Conservation (phyloP, 176 grass and related monocot genomes). For the Oryza longistaminata region DNA sequence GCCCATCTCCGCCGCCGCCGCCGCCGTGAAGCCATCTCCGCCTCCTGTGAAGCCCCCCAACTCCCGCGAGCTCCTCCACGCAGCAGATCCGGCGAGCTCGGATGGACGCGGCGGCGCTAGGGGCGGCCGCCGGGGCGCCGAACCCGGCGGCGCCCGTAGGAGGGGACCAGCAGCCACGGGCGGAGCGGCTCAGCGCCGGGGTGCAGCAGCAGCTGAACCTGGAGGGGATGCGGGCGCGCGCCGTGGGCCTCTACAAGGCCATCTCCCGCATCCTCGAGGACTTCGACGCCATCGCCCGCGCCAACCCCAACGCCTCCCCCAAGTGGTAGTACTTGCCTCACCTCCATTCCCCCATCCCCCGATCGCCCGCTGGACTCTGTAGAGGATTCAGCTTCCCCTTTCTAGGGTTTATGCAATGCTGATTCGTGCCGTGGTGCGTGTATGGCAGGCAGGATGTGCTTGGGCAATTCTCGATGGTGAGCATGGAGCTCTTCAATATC, state of each 20-base stretch:
- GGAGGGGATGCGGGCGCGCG: conserved; percentile 82
- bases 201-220: conserved; percentile 88
- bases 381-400: conserved; percentile 30
- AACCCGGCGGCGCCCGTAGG: conserved; percentile 1
- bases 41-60: no score
- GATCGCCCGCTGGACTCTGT: not conserved
- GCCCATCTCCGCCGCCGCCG: no score
- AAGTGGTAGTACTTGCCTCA: conserved; percentile 50
- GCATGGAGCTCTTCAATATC: conserved; percentile 97
- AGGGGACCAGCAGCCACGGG: conserved; percentile 43
- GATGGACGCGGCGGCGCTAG: conserved; percentile 40
- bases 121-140: conserved; percentile 17
- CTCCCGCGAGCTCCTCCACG: no score
- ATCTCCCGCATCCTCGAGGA: conserved; percentile 92
- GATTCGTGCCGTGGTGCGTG: not conserved
- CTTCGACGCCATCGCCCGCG: conserved; percentile 69
- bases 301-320: conserved; percentile 56
- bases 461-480: conserved; percentile 95
- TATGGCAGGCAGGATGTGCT: conserved; percentile 78
- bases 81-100: conserved; percentile 3
- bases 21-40: no score
- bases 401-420: not conserved
- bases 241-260: conserved; percentile 78
- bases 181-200: conserved; percentile 66
- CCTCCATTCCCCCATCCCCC: not conserved